These are phyloP conservation scores for Calamus simplicifolius DNA, from an alignment of 176 grass and related monocot genomes.

Conservation along the genomic window DNA sequence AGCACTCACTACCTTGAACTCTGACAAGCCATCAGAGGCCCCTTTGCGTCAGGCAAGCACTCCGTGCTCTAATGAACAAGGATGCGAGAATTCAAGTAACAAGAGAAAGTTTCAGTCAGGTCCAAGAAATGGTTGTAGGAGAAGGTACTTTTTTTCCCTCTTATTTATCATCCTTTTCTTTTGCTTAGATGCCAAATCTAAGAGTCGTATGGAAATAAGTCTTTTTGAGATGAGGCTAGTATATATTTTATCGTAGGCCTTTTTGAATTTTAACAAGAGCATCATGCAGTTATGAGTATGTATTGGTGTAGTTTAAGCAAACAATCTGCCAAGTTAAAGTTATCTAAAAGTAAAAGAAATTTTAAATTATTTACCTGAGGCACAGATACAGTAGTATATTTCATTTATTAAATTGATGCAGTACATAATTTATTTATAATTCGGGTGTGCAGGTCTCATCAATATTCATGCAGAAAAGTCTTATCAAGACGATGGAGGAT, in stretches of 20 bases:
- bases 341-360: too few species aligned
- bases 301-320: too few species aligned
- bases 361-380: too few species aligned
- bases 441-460: constrained; percentile 34
- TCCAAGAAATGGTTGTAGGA: not conserved
- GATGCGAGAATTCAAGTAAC: constrained; percentile 17
- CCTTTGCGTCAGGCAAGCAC: not conserved
- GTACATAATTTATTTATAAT: not conserved
- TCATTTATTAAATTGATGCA: not conserved
- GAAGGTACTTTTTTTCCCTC: not conserved
- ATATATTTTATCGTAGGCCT: too few species aligned
- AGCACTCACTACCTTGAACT: not conserved
- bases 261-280: too few species aligned
- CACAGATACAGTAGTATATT: too few species aligned
- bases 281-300: too few species aligned
- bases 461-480: constrained; percentile 10
- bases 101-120: not conserved
- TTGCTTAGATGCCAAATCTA: too few species aligned
- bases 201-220: too few species aligned
- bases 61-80: not conserved
- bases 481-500: constrained; percentile 27
- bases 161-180: too few species aligned
- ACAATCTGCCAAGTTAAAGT: too few species aligned
- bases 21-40: not conserved
- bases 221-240: too few species aligned